Percentiles rank a stretch among this genome's conserved stretches.
phyloP scores from a whole-genome alignment of 345 rosid species.

The Turnera subulata region DNA sequence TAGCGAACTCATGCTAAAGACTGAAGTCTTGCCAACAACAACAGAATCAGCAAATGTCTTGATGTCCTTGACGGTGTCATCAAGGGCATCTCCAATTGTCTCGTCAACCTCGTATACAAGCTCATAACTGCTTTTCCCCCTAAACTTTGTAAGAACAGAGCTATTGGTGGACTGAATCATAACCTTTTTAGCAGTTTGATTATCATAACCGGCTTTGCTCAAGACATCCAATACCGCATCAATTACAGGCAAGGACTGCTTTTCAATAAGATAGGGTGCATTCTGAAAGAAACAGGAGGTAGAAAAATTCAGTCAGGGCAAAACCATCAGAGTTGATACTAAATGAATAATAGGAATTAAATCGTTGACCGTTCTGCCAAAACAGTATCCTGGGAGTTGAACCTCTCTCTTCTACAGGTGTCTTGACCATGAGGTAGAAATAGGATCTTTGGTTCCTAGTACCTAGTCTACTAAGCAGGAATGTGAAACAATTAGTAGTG shows the following conservation, averaged over 20 bases:
- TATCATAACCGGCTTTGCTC: conserved; percentile 56
- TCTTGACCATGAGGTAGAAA: too few species aligned
- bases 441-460: too few species aligned
- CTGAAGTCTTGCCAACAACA: conserved; percentile 50
- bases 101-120: conserved; percentile 67
- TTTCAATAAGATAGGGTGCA: conserved; percentile 61
- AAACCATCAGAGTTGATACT: neutral
- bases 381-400: neutral
- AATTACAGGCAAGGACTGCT: conserved; percentile 46
- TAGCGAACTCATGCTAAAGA: conserved; percentile 21
- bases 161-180: conserved; percentile 83
- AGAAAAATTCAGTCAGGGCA: neutral
- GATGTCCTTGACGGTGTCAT: conserved; percentile 50
- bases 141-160: conserved; percentile 63
- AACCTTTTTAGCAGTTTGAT: conserved; percentile 41
- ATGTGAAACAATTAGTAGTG: too few species aligned
- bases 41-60: conserved; percentile 65
- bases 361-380: neutral
- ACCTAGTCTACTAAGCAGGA: too few species aligned
- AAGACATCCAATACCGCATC: conserved; percentile 55
- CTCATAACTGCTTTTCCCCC: conserved; percentile 40
- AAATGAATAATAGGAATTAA: neutral
- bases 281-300: conserved; percentile 45
- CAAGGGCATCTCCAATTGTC: conserved; percentile 47
- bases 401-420: neutral